phyloP scores from a whole-genome alignment of 495 filamentous ascomycete species.

The Hypoxylon crocopeplum region DNA sequence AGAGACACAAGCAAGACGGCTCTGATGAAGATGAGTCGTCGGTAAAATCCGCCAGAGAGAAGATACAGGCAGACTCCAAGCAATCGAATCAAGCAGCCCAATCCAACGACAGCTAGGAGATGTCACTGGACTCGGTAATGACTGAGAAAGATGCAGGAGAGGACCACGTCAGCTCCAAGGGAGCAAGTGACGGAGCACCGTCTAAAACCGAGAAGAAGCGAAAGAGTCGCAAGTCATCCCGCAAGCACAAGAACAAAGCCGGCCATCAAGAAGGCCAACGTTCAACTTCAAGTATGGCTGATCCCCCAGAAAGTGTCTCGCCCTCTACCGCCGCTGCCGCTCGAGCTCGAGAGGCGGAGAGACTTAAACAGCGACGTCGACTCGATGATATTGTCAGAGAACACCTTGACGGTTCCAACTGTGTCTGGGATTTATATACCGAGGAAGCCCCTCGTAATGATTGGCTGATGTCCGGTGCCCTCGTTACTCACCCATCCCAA shows the following conservation, averaged over 20 bases:
- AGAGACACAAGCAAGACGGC: too few relatives aligned
- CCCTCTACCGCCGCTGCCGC: not conserved
- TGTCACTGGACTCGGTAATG: conserved; percentile 10
- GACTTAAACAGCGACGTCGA: conserved; percentile 3
- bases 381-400: conserved; percentile 16
- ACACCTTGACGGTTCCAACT: conserved; percentile 2
- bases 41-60: too few relatives aligned
- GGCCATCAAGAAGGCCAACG: too few relatives aligned
- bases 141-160: not conserved
- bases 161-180: not conserved
- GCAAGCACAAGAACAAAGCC: too few relatives aligned
- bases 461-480: conserved; percentile 11
- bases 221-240: too few relatives aligned
- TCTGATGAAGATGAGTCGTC: too few relatives aligned
- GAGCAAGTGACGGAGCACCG: not conserved
- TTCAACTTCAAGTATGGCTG: too few relatives aligned
- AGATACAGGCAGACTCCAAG: too few relatives aligned
- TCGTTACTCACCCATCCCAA: conserved; percentile 1
- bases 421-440: conserved; percentile 7
- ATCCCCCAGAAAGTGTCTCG: too few relatives aligned
- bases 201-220: not conserved
- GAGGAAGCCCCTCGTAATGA: not conserved
- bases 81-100: not conserved
- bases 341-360: not conserved
- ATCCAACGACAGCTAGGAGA: conserved; percentile 24